Evolutionary conservation across 1,284 basidiomycete genomes (phyloP), one percentile per base, ranked within the genome.

Genomic region (Tylopilus sp.): DNA sequence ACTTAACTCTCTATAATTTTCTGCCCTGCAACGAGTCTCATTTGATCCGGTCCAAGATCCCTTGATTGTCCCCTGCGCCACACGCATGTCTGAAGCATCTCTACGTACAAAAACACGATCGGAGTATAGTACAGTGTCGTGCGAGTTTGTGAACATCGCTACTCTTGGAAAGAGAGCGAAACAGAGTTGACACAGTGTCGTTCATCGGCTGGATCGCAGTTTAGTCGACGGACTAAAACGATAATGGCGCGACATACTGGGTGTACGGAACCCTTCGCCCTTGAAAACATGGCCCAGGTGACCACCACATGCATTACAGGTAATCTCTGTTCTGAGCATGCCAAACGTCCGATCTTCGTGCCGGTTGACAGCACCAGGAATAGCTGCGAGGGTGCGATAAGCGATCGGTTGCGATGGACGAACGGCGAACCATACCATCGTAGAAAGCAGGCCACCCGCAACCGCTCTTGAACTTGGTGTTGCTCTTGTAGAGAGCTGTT

Each of bases 391-490:
- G 21, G 9, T n/a, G 13, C 38, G 11, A 31, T 67, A 10, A 62
- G 51, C 21, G 6, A 44, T 33, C 13, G 12, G 33, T 9, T 31
- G 48, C 23, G 28, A 34, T 30, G 4, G 5, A 30, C 6, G 4
- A 5, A 19, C 18, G 21, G 15, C 21, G 19, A 8, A 26, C 58
- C 68, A 44, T 49, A 87, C 87, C 86, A 63, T 96, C 93, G 65
- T 89, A 97, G 77, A 95, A 97, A 1, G 93, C 93, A n/a, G 93
- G 94, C 93, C 93, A 97, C 28, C 93, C 94, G 62, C 93, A 97
- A 10, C 92, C 92, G 49, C 89, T 92, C 60, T 89, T 79, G 71
- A 97, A 97, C 71, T 97, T 97, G 55, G 91, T 93, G 28, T 76
- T 78, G 59, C 89, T 91, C 72, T 85, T 89, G 75, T 95, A 95